These are phyloP conservation scores for Gloeostereum incarnatum DNA, from an alignment of 768 basidiomycete genomes.

Conservation along the genomic window DNA sequence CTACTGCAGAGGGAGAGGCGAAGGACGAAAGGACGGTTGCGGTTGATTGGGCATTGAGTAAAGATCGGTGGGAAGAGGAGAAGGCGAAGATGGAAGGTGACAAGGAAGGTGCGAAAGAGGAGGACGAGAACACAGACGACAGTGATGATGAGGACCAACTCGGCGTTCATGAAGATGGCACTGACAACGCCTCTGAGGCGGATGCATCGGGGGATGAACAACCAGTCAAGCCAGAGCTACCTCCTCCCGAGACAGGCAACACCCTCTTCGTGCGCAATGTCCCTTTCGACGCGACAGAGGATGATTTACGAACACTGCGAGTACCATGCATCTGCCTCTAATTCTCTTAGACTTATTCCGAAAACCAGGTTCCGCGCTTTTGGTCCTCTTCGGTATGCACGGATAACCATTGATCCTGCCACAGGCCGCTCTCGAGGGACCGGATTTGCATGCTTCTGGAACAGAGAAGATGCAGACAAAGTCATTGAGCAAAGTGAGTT, in stretches of 20 bases:
- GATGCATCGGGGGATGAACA: constrained; percentile 27
- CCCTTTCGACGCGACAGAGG: constrained; percentile 87
- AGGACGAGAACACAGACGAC: constrained; percentile 24
- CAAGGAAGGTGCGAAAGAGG: constrained; percentile 26
- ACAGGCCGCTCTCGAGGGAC: constrained; percentile 89
- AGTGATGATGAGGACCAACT: constrained; percentile 11
- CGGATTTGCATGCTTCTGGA: constrained; percentile 97
- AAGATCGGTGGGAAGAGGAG: constrained; percentile 85
- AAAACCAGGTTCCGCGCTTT: constrained; percentile 74
- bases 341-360: constrained; percentile 2
- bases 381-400: constrained; percentile 87
- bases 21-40: constrained; percentile 57
- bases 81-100: constrained; percentile 48
- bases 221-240: constrained; percentile 58
- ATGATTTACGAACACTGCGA: constrained; percentile 80
- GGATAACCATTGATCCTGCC: constrained; percentile 76
- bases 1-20: constrained; percentile 27
- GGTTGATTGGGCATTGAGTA: constrained; percentile 95
- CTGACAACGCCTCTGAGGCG: constrained; percentile 28
- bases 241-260: constrained; percentile 78
- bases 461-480: constrained; percentile 79
- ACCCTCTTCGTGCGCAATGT: constrained; percentile 94
- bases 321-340: constrained; percentile 16
- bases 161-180: constrained; percentile 10
- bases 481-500: constrained; percentile 76